Evolutionary conservation across 2,329 filamentous ascomycete species (phyloP), one percentile per base, ranked within the genome.

Genomic region (Rugonectria rugulosa): DNA sequence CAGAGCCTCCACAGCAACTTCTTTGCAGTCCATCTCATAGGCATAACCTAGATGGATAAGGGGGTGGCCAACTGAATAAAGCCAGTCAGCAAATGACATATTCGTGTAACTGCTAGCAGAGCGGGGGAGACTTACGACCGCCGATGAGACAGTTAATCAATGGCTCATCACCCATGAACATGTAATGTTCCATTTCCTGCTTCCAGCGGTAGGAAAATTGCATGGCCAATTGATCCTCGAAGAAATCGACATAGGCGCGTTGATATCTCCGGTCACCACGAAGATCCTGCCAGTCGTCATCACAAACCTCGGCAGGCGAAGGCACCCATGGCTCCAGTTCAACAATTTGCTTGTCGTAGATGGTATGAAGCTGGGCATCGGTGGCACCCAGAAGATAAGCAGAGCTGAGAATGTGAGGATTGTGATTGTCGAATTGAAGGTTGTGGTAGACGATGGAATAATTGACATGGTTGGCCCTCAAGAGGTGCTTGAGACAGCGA

Each of bases 1-100:
- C 1, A 99, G 81, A 1, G 92, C 90, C 77, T 99, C 95, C 75
- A 97, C 95, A 42, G 88, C 93, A 17, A 98, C 72, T 61, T 96
- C 94, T 55, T 88, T 89, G 64, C 85, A 95, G 59, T 90, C 85
- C 66, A 98, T 81, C 77, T 99, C 94, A 69, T 89, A 94, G 9
- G 92, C 95, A 70, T 96, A 97, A n/a, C 87, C 93, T 3, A 99
- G 82, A 68, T 98, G 95, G 55, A 98, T 95, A n/a, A 98, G 79
- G 2, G 94, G 91, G 67, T 97, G 91, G 15, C 89, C 94, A 57
- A 97, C 90, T 94, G 61, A 10, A 31, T 40, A 4, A 17, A 5
- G 51, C 14, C 11, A 7, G 56, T 69, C 51, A 72, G 66, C 26
- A 50, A 57, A 36, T n/a, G 9, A n/a, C 12, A 9, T 15, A 6